A percentile compares a stretch with the other conserved stretches of the same genome.
Conservation (phyloP, 1,284 basidiomycete genomes). For the Ceratobasidium theobromae region DNA sequence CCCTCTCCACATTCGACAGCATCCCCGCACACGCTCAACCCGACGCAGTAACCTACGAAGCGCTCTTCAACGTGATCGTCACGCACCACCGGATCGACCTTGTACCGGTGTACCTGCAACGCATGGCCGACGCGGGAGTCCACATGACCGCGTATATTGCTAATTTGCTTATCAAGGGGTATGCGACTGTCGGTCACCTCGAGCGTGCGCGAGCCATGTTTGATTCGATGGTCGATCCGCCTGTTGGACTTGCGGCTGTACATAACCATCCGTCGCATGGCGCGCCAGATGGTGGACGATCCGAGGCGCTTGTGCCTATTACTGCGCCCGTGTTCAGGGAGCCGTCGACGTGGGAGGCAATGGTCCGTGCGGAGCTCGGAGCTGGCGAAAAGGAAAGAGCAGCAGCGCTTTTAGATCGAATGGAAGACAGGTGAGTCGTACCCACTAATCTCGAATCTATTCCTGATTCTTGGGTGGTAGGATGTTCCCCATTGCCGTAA, state of each 20-base stretch:
- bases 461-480: constrained; percentile 44
- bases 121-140: constrained; percentile 65
- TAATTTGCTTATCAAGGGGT: constrained; percentile 89
- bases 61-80: constrained; percentile 85
- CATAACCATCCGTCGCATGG: constrained; percentile 82
- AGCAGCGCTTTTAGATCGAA: constrained; percentile 67
- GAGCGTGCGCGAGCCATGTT: constrained; percentile 76
- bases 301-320: constrained; percentile 43
- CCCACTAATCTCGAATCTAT: not conserved
- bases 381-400: constrained; percentile 74
- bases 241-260: constrained; percentile 82
- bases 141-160: constrained; percentile 96
- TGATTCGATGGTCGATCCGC: constrained; percentile 83
- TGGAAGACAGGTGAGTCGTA: constrained; percentile 66
- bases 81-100: constrained; percentile 79
- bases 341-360: constrained; percentile 90
- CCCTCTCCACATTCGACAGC: constrained; percentile 76
- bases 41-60: constrained; percentile 90
- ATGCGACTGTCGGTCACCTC: constrained; percentile 72
- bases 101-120: constrained; percentile 66
- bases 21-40: constrained; percentile 61
- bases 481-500: constrained; percentile 71
- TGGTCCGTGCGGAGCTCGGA: constrained; percentile 90
- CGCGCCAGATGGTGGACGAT: constrained; percentile 39
- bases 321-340: constrained; percentile 59